Base-by-base conservation (phyloP, 495 filamentous ascomycete genomes). In the Thozetella sp. region DNA sequence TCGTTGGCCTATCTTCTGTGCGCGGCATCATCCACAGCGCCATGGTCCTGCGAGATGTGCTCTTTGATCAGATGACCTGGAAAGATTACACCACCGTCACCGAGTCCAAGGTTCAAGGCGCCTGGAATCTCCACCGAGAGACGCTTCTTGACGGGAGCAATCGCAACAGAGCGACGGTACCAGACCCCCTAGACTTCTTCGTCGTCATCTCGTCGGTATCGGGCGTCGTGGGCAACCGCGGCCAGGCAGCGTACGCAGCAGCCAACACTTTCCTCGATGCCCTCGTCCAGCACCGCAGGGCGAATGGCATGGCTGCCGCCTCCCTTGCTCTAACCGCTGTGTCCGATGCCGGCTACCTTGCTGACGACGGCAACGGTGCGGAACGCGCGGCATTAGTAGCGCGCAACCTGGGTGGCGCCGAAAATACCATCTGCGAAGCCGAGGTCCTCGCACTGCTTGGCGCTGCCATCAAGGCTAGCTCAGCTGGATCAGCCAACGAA, bases 201-300 rank as follows among this genome's bases (percentile, higher is more conserved):
- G 71, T 90, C 23, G 77, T 79, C 37, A 79, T 90, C 30, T 88
- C 85, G 3, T 91, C 88, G 2, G 74, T 86, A 6, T 76, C 85
- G 15, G 85, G 82, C 34, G 73, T 82, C 6, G 75, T 89, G 26
- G 88, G 88, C 1, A 84, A 81, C 68, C 67, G 78, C 51, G 83
- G 83, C 0, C 88, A 91, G 69, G 79, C 84, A 2, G 84, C 85
- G 9, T 90, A 90, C 66, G 80, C 84, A 19, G 86, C 87, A 0
- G 85, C 83, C 22, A 89, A 88, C 65, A 81, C 82, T 53, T 90
- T 85, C 72, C 74, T 87, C 4, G 83, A 86, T 60, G 77, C 78
- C 0, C 70, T 86, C 25, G 76, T 78, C 0, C 79, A 80, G 55
- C 70, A 82, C 69, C 73, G 82, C 0, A 72, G 73, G 22, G 62